Base-by-base conservation (phyloP, 1,284 basidiomycete species). In the Fomitopsis pinicola region DNA sequence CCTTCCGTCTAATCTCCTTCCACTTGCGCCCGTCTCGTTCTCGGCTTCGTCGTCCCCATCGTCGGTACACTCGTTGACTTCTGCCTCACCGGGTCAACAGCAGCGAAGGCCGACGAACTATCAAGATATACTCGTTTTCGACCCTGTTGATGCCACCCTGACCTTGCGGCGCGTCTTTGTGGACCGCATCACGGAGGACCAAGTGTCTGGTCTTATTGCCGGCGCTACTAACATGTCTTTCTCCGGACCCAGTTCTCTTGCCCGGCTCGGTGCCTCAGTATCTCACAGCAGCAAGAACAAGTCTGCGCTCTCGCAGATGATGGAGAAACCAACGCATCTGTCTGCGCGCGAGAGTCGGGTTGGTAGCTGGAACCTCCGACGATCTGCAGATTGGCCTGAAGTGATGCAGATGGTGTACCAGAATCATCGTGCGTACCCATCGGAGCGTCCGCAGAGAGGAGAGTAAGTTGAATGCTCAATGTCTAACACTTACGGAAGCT, bases 111-210 rank as follows among this genome's bases (percentile, higher is more conserved):
- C 77, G 5, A 74, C 75, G 35, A 83, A 84, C 63, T 82, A 79
- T 65, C 86, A 88, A 69, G 87, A 90, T 64, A 64, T 88, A 0
- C 78, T 90, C 22, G 71, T 89, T 1, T 89, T 91, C 64, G 85
- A 90, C 68, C 82, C 86, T 0, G 72, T 74, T 0, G 82, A 85
- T 55, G 84, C 86, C 0, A 74, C 80, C 3, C 75, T 91, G 17
- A 82, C 82, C 0, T 75, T 90, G 52, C 77, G 82, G 28, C 78
- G 87, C 0, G 74, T 89, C 42, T 74, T 75, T 7, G 61, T 86
- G 6, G 82, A 86, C 28, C 72, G 73, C 46, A 71, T 71, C 5
- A 42, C 68, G 30, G 65, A 66, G 0, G 78, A 80, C 28, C 62
- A 72, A 38, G 66, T 73, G 3, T 69, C 77, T 0, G 72, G 80